Evolutionary conservation across 2,329 filamentous ascomycete species (phyloP), one percentile per base, ranked within the genome.

Genomic region (Ascomycota sp.): DNA sequence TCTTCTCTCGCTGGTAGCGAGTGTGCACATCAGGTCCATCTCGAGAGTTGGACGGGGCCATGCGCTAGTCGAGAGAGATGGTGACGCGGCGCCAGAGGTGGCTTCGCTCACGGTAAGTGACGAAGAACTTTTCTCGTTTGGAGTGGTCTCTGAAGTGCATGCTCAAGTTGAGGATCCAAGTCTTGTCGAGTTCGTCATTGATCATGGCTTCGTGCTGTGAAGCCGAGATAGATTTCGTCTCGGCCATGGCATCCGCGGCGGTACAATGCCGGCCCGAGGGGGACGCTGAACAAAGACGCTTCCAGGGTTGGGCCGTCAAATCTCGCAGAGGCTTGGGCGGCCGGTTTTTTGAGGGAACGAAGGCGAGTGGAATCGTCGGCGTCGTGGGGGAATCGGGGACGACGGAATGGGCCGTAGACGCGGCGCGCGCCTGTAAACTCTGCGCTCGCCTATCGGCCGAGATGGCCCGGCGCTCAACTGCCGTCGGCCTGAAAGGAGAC

Each of bases 71-170:
- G 41, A 91, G 70, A 1, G 89, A 94, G 20, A 98, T 73, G 3
- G 89, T 95, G 30, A 98, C 77, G 29, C 86, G 68, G 32, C 82
- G 71, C 80, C 85, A 93, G 36, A 70, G 60, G 36, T 69, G 76
- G 4, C 80, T 73, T 28, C 68, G 66, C 48, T 92, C 77, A 28
- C 83, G 80, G 48, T 80, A 98, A 0, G 89, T 95, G 37, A 98
- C 75, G 50, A 95, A 98, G 58, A 95, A 95, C 51, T 98, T 98
- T 51, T 98, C 89, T 26, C 86, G 69, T 42, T 80, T 79, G 9
- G 85, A 91, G 43, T 77, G 75, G 54, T 98, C 89, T 34, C 85
- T 72, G 51, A 94, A 98, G 51, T 93, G 83, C 89, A 98, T 94
- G 53, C 83, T 94, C 35, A 95, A 65, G 46, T 98, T 98, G 40